Evolutionary conservation across 768 basidiomycete genomes (phyloP).

Genomic region (Kwoniella shandongensis): DNA sequence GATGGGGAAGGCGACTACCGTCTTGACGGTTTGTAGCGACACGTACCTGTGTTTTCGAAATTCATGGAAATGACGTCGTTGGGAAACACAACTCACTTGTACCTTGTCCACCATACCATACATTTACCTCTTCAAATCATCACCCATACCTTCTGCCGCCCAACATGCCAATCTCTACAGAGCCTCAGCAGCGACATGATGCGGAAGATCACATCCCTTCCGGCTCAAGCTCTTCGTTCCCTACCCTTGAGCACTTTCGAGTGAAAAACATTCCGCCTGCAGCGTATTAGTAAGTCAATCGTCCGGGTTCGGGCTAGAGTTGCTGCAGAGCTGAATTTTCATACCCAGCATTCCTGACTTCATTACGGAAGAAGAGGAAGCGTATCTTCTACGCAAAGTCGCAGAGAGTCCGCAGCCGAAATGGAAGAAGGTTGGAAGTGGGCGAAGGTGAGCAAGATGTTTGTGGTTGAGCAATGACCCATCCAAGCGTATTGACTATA

Average conservation of each 20-base stretch:
- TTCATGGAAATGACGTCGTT: too few species aligned
- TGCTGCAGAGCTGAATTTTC: neutral
- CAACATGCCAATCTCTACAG: constrained; percentile 18
- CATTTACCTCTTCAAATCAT: too few species aligned
- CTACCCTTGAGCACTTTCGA: constrained; percentile 30
- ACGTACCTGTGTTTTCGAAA: too few species aligned
- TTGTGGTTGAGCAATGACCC: neutral
- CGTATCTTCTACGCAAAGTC: constrained; percentile 78
- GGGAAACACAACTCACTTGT: too few species aligned
- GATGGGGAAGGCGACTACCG: too few species aligned
- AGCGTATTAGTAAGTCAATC: constrained; percentile 36
- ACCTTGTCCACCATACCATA: too few species aligned
- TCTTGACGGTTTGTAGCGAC: too few species aligned
- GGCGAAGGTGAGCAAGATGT: constrained; percentile 59
- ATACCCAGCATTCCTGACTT: constrained; percentile 71
- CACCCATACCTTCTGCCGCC: too few species aligned
- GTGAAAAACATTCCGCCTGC: constrained; percentile 36
- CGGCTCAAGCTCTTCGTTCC: constrained; percentile 11
- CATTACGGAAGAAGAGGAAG: constrained; percentile 67
- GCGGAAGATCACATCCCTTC: neutral
- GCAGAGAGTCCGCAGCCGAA: constrained; percentile 71
- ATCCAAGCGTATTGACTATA: neutral
- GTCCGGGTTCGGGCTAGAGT: too few species aligned
- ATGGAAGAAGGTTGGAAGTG: constrained; percentile 74
- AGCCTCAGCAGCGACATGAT: neutral